Evolutionary conservation across 352 stramenopile species (phyloP).

Genomic region (Phytophthora hybrid): DNA sequence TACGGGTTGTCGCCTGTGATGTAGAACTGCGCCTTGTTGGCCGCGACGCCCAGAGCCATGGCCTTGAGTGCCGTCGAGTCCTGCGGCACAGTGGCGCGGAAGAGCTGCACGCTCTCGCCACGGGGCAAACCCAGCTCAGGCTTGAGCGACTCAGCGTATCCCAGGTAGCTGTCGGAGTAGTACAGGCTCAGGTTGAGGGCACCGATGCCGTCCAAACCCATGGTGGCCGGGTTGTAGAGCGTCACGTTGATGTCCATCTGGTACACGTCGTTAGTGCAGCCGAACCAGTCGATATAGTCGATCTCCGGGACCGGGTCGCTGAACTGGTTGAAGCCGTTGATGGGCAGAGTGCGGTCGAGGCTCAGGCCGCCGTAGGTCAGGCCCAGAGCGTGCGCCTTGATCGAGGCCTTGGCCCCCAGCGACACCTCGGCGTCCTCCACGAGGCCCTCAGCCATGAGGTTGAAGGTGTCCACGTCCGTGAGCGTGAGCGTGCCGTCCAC

Average conservation of each 20-base stretch:
- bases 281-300: conserved; percentile 63
- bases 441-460: conserved; percentile 47
- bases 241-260: conserved; percentile 74
- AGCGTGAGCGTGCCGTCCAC: conserved; percentile 47
- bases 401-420: conserved; percentile 42
- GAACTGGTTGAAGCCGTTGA: conserved; percentile 70
- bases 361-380: conserved; percentile 61
- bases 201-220: conserved; percentile 68
- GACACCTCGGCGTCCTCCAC: conserved; percentile 49
- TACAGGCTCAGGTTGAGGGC: conserved; percentile 78
- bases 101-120: conserved; percentile 56
- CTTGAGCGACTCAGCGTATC: conserved; percentile 60
- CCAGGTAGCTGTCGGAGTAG: conserved; percentile 67
- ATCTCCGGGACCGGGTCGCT: conserved; percentile 50
- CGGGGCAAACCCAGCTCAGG: conserved; percentile 58
- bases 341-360: conserved; percentile 52
- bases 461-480: conserved; percentile 53
- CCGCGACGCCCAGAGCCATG: conserved; percentile 55
- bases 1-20: conserved; percentile 62
- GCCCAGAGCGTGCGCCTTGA: conserved; percentile 59
- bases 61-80: conserved; percentile 38
- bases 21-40: conserved; percentile 55
- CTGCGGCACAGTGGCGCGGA: conserved; percentile 55
- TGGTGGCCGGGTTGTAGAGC: conserved; percentile 53
- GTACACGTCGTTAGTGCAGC: conserved; percentile 51